Evolutionary conservation across 345 rosid species (phyloP).

Genomic region (Salix dunnii): DNA sequence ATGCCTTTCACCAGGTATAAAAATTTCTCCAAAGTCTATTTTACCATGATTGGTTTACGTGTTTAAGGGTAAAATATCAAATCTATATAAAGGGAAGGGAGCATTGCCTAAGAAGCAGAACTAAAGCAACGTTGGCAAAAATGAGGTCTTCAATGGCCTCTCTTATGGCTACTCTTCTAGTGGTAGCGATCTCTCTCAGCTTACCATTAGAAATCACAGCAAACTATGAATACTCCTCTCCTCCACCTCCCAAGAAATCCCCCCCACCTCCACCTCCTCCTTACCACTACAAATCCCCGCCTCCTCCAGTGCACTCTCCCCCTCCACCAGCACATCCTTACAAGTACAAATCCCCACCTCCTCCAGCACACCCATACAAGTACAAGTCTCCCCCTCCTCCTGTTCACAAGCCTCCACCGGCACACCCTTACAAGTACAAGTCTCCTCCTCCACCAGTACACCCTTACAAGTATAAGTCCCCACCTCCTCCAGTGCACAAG

Average conservation of each 20-base stretch:
- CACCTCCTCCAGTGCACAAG: background rate
- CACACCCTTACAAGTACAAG: constrained; percentile 7
- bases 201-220: constrained; percentile 43
- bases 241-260: constrained; percentile 28
- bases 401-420: constrained; percentile 18
- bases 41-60: constrained; percentile 9
- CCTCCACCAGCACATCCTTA: background rate
- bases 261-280: constrained; percentile 35
- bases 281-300: constrained; percentile 9
- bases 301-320: constrained; percentile 5
- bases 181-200: constrained; percentile 41
- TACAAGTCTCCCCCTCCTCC: constrained; percentile 18
- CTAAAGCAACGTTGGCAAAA: constrained; percentile 11
- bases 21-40: background rate
- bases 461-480: constrained; percentile 21
- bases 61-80: constrained; percentile 15
- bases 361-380: background rate
- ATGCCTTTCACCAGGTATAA: background rate
- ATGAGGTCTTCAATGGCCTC: constrained; percentile 58
- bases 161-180: constrained; percentile 41
- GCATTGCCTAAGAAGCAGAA: constrained; percentile 28
- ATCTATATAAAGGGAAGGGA: constrained; percentile 55
- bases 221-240: constrained; percentile 36
- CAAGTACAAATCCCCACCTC: background rate
- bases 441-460: constrained; percentile 24